Base-by-base conservation (phyloP, 164 flowering plant genomes). In the Stephania yunnanensis region DNA sequence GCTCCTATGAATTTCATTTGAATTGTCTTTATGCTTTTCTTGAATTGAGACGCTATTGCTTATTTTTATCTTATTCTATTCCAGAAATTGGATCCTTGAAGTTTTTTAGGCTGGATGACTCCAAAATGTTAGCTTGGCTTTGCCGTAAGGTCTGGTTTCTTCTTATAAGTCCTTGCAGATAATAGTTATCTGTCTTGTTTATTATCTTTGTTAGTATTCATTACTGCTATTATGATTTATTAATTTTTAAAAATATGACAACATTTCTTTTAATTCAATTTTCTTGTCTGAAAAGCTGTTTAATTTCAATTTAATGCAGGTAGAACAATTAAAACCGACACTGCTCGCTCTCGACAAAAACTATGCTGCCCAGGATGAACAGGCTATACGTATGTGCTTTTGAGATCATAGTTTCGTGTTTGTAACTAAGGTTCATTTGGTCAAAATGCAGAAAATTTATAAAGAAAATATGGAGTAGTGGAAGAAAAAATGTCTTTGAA, bases 91-190 rank as follows among this genome's bases (percentile, higher is more conserved):
- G 93, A 75, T 85, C 90, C 9, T 77, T 82, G 44, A 92, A 82
- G 83, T 94, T 92, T 80, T 92, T 84, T 77, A 87, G 99, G 87
- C 97, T 96, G 50, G 86, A 96, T 82, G 98, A 96, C 74, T 79
- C 86, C 30, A 94, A 89, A 81, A 97, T 91, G 75, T 77, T 91
- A 71, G 81, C 87, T 77, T 96, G 98, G 97, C 78, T 96, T 77
- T 81, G 75, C 78, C 81, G 68, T 73, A 96, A 96, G 98, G 99
- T 94, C 5, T 71, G 84, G 53, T 52, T 46, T 74, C 73, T 68
- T 73, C 42, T 50, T 1, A 44, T 77, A 73, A 46, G 63, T 48
- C 22, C 17, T 45, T 31, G 46, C 30, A 46, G 42, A 55, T 73
- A 10, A 25, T 46, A 9, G 5, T 31, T 4, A 8, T 48, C 9